Evolutionary conservation across 2,329 filamentous ascomycete species (phyloP), one percentile per base, ranked within the genome.

Genomic region (Penicillium sp.): DNA sequence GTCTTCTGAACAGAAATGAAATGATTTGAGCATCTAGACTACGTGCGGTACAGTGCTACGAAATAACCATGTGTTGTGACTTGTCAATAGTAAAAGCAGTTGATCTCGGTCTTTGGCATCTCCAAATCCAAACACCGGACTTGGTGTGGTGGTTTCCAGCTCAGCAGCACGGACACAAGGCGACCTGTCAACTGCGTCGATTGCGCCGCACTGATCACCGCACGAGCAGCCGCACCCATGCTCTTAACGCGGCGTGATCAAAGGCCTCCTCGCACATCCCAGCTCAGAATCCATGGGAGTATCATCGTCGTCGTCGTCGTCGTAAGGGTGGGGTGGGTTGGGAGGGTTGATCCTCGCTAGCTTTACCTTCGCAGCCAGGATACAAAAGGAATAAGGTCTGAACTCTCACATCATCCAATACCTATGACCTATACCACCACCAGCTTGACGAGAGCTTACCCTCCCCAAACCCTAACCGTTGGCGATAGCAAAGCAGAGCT

Each of bases 191-290:
- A 51, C 49, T 51, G 49, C 36, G 49, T 36, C 24, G 19, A 24
- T 39, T 37, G 49, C 33, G n/a, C 36, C 49, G 37, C 50, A 53
- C 50, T 43, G 50, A 53, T 53, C 50, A 24, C 50, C 37, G 9
- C 50, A 53, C 50, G 50, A 53, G 24, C 37, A 41, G 35, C 43
- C 24, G 43, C 43, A 39, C 37, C 36, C 50, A 40, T 40, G 50
- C 19, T 40, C 36, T 33, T 41, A 18, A 31, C 39, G 22, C 31
- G 18, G 50, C 50, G 50, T 53, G 36, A 43, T 53, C 50, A 53
- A 18, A 53, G 24, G 22, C 14, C 36, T 33, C 33, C n/a, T 9
- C 16, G 35, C 36, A 27, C 24, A 6, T 27, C 6, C 24, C 24
- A 31, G 31, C 7, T 31, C 31, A 10, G 3, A 31, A 31, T 31